Evolutionary conservation across 257 asterid species (phyloP).

Genomic region (Gardenia jasminoides): DNA sequence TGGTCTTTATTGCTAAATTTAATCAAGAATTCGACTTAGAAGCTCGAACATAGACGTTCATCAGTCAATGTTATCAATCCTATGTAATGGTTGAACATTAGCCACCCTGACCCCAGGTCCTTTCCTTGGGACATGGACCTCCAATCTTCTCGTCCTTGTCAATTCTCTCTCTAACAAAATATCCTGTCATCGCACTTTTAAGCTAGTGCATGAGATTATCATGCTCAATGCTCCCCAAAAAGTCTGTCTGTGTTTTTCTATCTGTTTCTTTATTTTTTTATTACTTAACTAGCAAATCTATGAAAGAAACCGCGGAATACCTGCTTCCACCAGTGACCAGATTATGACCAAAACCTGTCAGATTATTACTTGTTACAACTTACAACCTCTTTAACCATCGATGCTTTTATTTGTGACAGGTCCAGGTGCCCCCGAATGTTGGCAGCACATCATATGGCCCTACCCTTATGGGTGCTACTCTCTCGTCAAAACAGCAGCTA

Average conservation of each 20-base stretch:
- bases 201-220: neutral
- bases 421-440: conserved; percentile 44
- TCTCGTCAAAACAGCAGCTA: conserved; percentile 27
- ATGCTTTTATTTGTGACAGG: conserved; percentile 28
- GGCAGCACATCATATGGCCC: conserved; percentile 25
- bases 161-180: neutral
- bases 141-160: conserved; percentile 2
- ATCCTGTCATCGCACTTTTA: neutral
- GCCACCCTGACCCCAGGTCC: no score
- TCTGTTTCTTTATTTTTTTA: neutral
- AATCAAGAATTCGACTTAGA: no score
- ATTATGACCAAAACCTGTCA: neutral
- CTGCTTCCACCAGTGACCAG: neutral
- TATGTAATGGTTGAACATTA: no score
- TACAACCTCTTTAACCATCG: neutral
- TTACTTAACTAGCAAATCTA: neutral
- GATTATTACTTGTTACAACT: neutral
- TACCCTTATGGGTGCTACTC: conserved; percentile 19
- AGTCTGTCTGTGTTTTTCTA: neutral
- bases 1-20: no score
- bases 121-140: neutral
- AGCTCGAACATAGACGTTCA: no score
- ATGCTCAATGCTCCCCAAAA: neutral
- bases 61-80: no score
- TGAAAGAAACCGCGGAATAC: neutral